These are phyloP conservation scores for Blastocystis sp. DNA, from an alignment of 352 stramenopile species.

Conservation along the genomic window DNA sequence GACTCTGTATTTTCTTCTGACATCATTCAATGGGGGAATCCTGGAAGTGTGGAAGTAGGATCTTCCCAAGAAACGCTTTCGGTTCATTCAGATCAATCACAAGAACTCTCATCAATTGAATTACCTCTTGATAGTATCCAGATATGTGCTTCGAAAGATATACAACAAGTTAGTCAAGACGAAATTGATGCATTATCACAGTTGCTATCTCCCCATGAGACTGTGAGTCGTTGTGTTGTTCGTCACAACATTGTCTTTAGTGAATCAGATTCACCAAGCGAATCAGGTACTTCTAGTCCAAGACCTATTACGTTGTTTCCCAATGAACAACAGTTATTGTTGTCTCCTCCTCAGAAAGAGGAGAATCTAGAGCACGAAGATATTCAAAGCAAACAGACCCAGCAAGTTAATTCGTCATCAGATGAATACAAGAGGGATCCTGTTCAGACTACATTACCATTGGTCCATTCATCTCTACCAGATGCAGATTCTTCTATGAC, in stretches of 20 bases:
- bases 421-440: too few species aligned
- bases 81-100: not conserved
- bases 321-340: too few species aligned
- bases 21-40: too few species aligned
- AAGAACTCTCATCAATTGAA: not conserved
- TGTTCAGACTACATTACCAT: too few species aligned
- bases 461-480: too few species aligned
- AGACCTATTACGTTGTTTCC: not conserved
- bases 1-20: too few species aligned
- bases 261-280: not conserved
- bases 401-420: too few species aligned
- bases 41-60: too few species aligned
- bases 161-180: not conserved
- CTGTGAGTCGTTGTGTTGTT: not conserved
- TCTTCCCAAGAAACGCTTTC: not conserved
- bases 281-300: not conserved
- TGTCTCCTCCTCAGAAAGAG: too few species aligned
- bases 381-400: too few species aligned
- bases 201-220: not conserved
- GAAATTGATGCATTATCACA: not conserved
- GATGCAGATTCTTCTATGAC: too few species aligned
- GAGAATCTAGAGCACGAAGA: too few species aligned
- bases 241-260: slow-evolving; percentile 31
- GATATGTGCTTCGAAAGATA: not conserved
- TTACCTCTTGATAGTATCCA: not conserved